Conservation (phyloP, 139 green algal species). For the Picochlorum sp. region DNA sequence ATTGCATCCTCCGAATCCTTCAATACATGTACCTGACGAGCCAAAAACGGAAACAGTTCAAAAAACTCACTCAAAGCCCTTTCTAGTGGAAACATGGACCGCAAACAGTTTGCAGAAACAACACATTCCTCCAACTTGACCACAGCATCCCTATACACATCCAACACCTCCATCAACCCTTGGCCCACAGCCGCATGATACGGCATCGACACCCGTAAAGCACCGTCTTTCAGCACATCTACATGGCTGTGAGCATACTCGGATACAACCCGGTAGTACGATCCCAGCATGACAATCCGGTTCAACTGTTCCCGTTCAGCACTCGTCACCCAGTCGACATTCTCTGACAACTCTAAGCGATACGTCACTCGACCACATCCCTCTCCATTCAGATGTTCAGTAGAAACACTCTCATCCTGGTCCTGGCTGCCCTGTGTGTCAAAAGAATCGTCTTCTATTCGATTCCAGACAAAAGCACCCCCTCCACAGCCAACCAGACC, state of each 20-base stretch:
- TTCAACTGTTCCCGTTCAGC: conserved; percentile 36
- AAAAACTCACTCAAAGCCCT: conserved; percentile 56
- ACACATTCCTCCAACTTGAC: conserved; percentile 53
- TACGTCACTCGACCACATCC: not conserved
- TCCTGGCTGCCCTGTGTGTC: no score
- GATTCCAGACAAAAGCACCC: conserved; percentile 61
- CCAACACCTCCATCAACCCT: conserved; percentile 72
- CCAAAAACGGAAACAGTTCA: conserved; percentile 53
- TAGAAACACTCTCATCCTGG: no score
- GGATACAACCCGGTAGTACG: conserved; percentile 6
- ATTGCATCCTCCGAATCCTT: conserved; percentile 31
- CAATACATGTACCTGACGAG: conserved; percentile 39
- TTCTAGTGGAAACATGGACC: conserved; percentile 47
- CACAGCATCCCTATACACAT: conserved; percentile 62
- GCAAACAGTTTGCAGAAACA: conserved; percentile 24
- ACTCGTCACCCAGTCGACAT: conserved; percentile 26
- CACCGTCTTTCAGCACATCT: conserved; percentile 29
- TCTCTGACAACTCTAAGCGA: not conserved
- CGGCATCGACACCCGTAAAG: not conserved
- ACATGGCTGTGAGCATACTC: conserved; percentile 35
- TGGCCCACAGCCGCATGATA: conserved; percentile 58
- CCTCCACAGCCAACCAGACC: conserved; percentile 64
- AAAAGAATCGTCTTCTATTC: no score
- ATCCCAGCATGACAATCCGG: conserved; percentile 49
- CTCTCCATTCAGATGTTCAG: not conserved